These are phyloP conservation scores for Saccharomycopsis synnaedendra DNA, from an alignment of 805 yeast genomes.

Conservation along the genomic window DNA sequence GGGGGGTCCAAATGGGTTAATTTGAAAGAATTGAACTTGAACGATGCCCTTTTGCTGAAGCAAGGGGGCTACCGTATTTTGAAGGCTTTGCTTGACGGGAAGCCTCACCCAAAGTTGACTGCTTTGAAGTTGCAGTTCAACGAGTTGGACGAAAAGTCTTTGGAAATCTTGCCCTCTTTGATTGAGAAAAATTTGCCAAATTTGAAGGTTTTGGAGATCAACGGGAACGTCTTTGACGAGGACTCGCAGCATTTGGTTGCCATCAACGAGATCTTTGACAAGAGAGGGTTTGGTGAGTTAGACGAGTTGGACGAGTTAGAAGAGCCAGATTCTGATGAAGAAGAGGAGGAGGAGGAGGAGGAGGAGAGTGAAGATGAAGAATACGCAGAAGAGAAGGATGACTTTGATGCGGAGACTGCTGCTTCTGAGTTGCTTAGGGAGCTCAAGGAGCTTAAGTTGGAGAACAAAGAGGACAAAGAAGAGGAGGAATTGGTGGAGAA, in stretches of 20 bases:
- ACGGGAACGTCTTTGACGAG: conserved; percentile 89
- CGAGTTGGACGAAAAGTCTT: conserved; percentile 62
- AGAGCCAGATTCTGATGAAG: conserved; percentile 54
- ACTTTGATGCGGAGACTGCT: conserved; percentile 32
- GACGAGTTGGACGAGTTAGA: conserved; percentile 95
- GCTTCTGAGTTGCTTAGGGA: conserved; percentile 31
- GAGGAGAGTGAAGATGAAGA: conserved; percentile 28
- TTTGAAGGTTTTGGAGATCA: conserved; percentile 63
- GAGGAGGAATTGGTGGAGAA: conserved; percentile 40
- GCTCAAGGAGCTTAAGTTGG: conserved; percentile 28
- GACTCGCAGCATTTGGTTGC: conserved; percentile 61
- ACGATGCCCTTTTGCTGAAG: conserved; percentile 79
- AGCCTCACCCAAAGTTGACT: conserved; percentile 31
- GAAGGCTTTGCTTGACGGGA: conserved; percentile 33
- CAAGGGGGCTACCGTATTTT: conserved; percentile 56
- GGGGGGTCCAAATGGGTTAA: conserved; percentile 42
- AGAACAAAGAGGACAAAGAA: conserved; percentile 32
- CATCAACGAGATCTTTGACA: conserved; percentile 52
- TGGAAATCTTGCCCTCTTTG: conserved; percentile 46
- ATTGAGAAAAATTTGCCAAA: conserved; percentile 44
- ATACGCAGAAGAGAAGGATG: conserved; percentile 32
- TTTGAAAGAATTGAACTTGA: conserved; percentile 69
- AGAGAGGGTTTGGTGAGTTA: conserved; percentile 68
- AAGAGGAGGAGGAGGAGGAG: conserved; percentile 36
- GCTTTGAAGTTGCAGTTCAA: conserved; percentile 74